Evolutionary conservation across 768 basidiomycete genomes (phyloP).

Genomic region (Tulasnella sp.): DNA sequence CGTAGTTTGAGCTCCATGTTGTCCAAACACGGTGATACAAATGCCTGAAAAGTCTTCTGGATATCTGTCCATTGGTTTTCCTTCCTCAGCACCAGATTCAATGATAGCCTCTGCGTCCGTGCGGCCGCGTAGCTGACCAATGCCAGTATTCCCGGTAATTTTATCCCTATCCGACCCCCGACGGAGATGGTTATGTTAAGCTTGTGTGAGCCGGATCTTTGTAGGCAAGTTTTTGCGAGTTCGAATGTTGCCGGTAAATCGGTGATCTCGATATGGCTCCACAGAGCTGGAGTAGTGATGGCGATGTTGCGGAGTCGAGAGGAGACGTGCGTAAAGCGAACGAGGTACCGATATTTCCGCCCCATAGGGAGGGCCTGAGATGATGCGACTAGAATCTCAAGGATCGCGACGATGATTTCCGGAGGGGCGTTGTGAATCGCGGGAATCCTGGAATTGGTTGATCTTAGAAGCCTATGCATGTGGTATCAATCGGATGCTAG

Average conservation of each 20-base stretch:
- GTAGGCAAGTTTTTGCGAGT: neutral
- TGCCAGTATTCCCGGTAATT: neutral
- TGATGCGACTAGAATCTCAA: neutral
- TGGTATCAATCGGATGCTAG: neutral
- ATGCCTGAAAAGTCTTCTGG: neutral
- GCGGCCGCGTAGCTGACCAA: neutral
- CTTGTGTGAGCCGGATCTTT: neutral
- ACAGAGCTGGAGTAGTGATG: neutral
- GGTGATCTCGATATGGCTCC: neutral
- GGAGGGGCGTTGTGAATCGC: neutral
- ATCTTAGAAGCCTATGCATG: neutral
- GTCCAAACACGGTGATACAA: neutral
- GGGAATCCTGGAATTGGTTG: neutral
- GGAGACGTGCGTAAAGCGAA: constrained; percentile 1
- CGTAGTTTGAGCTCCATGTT: neutral
- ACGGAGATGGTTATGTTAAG: neutral
- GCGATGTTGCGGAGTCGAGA: neutral
- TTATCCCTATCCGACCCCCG: neutral
- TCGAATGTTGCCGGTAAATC: neutral
- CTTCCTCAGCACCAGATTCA: neutral
- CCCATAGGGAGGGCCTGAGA: neutral
- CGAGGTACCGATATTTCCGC: neutral
- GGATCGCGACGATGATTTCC: neutral
- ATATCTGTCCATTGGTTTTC: neutral
- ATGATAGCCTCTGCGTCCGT: neutral